These are phyloP conservation scores for Monosporascus ibericus DNA, from an alignment of 2,329 filamentous ascomycete species.

Conservation along the genomic window DNA sequence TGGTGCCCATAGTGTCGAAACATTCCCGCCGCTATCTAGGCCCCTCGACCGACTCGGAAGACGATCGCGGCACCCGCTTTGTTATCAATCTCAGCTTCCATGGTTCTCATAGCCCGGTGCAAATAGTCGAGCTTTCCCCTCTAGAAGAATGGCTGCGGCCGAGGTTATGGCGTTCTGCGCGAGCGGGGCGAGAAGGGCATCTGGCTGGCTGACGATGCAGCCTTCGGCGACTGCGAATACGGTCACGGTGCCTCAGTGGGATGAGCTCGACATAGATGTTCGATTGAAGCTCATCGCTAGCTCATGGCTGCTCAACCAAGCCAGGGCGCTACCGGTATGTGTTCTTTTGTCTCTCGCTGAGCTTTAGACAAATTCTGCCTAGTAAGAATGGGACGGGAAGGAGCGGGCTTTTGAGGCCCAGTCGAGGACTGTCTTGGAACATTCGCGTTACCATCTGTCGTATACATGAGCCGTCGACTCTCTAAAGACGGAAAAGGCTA, in stretches of 20 bases:
- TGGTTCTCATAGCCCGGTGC: constrained; percentile 41
- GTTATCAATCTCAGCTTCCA: constrained; percentile 36
- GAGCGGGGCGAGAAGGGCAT: constrained; percentile 35
- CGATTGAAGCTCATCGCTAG: constrained; percentile 34
- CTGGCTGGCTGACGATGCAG: constrained; percentile 30
- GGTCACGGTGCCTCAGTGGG: constrained; percentile 25
- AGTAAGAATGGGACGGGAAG: neutral
- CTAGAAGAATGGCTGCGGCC: constrained; percentile 47
- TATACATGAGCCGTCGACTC: constrained; percentile 2
- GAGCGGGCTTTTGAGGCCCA: neutral
- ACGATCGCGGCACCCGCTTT: neutral
- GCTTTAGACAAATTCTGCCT: neutral
- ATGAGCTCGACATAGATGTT: constrained; percentile 28
- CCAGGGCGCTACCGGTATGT: constrained; percentile 24
- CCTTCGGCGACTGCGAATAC: constrained; percentile 22
- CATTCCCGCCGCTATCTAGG: neutral
- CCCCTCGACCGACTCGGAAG: neutral
- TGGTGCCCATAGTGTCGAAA: neutral
- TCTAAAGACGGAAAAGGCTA: constrained; percentile 12
- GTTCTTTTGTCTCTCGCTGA: neutral
- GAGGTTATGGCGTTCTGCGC: constrained; percentile 38
- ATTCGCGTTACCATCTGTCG: neutral
- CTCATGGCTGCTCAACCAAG: constrained; percentile 30
- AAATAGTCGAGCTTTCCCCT: constrained; percentile 38
- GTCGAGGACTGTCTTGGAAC: neutral